Conservation (phyloP, 2,329 filamentous ascomycete species). For the Claviceps lovelessii region DNA sequence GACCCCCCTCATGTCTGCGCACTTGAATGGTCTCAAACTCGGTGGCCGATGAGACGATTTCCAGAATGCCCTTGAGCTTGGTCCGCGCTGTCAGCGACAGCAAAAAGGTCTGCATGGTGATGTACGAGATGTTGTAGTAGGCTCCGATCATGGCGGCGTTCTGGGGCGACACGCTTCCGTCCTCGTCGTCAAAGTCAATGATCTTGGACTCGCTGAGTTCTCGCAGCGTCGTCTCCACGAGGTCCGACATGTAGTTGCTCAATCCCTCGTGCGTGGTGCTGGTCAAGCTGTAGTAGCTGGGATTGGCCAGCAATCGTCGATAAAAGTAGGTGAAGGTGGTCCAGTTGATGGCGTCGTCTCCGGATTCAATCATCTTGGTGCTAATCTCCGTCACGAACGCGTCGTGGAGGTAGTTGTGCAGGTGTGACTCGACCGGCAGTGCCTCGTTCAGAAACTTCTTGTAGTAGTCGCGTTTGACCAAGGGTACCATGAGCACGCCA, state of each 20-base stretch:
- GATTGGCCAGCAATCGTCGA: conserved; percentile 82
- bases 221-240: conserved; percentile 84
- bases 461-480: conserved; percentile 93
- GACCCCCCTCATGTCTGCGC: conserved; percentile 74
- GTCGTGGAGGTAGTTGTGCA: conserved; percentile 84
- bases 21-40: conserved; percentile 96
- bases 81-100: conserved; percentile 77
- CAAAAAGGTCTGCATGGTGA: conserved; percentile 97
- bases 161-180: conserved; percentile 74
- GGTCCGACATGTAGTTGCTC: conserved; percentile 85
- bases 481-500: conserved; percentile 91
- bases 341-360: conserved; percentile 96
- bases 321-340: conserved; percentile 98
- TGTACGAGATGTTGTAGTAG: conserved; percentile 98
- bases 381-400: conserved; percentile 95
- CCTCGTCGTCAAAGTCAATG: conserved; percentile 87
- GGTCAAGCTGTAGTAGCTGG: conserved; percentile 84
- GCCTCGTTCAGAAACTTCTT: conserved; percentile 97
- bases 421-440: conserved; percentile 83
- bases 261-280: conserved; percentile 83
- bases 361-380: conserved; percentile 87
- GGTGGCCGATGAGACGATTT: conserved; percentile 91
- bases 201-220: conserved; percentile 88
- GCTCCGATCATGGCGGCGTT: conserved; percentile 97
- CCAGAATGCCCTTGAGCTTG: conserved; percentile 91